These are phyloP conservation scores for Peniophora sp. DNA, from an alignment of 1,284 basidiomycete species.

Conservation along the genomic window DNA sequence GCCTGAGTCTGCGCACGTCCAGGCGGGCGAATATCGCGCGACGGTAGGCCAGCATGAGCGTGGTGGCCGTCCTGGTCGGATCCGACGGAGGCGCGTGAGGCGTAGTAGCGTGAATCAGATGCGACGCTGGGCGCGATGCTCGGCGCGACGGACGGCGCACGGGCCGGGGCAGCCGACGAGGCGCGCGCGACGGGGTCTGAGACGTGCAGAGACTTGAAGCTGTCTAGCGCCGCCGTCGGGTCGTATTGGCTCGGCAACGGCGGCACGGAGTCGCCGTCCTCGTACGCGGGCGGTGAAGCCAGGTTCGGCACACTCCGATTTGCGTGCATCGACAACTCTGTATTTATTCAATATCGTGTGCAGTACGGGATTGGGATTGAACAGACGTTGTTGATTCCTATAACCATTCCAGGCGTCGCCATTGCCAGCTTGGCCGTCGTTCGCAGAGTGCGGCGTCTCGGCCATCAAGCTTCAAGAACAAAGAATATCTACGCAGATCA, in stretches of 20 bases:
- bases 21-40: no score
- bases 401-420: no score
- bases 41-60: no score
- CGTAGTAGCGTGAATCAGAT: background rate
- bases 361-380: no score
- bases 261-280: conserved; percentile 22
- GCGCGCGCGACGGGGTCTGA: conserved; percentile 25
- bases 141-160: background rate
- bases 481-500: no score
- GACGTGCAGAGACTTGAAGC: conserved; percentile 41
- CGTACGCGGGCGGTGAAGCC: conserved; percentile 16
- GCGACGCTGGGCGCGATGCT: background rate
- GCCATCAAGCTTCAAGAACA: no score
- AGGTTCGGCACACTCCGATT: conserved; percentile 36
- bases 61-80: no score
- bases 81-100: background rate
- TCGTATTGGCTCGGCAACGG: conserved; percentile 29
- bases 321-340: conserved; percentile 14
- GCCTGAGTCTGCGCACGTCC: no score
- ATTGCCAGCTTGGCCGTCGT: no score
- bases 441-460: no score
- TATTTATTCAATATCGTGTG: no score
- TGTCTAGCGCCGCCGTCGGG: conserved; percentile 34
- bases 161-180: background rate
- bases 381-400: no score